phyloP scores from a whole-genome alignment of 208 protist species.

The Wallacemonas sp. region DNA sequence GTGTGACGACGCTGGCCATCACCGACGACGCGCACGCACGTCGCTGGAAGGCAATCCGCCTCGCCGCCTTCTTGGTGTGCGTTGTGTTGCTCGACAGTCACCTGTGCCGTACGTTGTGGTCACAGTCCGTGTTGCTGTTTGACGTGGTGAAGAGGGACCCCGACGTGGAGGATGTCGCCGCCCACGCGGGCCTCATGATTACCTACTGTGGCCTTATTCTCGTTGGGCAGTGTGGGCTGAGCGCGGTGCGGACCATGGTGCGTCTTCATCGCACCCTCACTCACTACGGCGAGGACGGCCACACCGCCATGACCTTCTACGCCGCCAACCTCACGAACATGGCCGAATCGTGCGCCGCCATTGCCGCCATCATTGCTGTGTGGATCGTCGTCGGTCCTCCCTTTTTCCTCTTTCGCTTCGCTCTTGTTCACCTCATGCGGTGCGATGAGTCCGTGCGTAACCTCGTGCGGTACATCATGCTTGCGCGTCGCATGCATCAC shows the following conservation, averaged over 20 bases:
- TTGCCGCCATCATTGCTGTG: conserved; percentile 26
- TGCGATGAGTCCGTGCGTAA: conserved; percentile 33
- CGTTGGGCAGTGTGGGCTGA: not conserved
- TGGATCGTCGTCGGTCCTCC: conserved; percentile 34
- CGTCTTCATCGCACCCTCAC: conserved; percentile 29
- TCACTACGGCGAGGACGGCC: conserved; percentile 28
- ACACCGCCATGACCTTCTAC: conserved; percentile 41
- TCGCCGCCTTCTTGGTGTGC: conserved; percentile 9
- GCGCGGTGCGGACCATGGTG: conserved; percentile 8
- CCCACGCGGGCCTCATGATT: not conserved
- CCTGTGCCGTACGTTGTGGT: conserved; percentile 11
- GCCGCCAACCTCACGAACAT: conserved; percentile 17
- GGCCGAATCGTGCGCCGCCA: conserved; percentile 30
- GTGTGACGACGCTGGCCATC: conserved; percentile 30
- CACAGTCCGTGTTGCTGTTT: not conserved
- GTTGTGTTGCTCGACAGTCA: conserved; percentile 13
- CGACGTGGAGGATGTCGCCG: not conserved
- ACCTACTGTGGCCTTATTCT: not conserved
- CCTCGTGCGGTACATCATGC: conserved; percentile 37
- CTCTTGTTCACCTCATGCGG: conserved; percentile 26
- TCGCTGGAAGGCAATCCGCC: not conserved
- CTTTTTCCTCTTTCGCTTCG: conserved; percentile 49
- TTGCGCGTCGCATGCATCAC: conserved; percentile 28
- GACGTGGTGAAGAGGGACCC: not conserved
- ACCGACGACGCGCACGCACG: not conserved